Evolutionary conservation across 371 early-diverging fungal genomes (phyloP).

Genomic region (Batkoa obscura): DNA sequence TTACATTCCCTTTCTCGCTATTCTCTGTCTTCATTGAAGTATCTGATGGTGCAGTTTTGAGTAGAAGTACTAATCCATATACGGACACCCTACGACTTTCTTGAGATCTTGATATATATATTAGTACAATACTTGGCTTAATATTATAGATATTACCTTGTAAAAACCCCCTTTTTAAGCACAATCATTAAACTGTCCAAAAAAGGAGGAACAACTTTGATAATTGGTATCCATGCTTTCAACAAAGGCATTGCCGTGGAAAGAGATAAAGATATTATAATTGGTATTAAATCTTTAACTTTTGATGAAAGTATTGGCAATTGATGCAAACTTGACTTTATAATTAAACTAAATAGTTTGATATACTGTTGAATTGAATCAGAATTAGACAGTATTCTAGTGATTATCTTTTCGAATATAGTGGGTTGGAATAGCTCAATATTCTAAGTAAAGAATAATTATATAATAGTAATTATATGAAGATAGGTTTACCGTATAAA

Average conservation of each 20-base stretch:
- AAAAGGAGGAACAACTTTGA: slow-evolving; percentile 1
- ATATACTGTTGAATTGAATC: slow-evolving; percentile 3
- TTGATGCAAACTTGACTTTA: slow-evolving; percentile 1
- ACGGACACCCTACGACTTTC: background rate
- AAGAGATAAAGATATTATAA: background rate
- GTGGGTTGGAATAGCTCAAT: no score
- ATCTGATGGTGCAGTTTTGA: background rate
- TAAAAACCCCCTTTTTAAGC: slow-evolving; percentile 4
- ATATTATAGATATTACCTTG: background rate
- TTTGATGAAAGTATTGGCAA: background rate
- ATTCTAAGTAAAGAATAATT: no score
- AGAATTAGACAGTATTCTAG: background rate
- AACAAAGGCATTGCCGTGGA: background rate
- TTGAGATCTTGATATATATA: background rate
- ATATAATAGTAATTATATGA: background rate
- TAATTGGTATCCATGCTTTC: slow-evolving; percentile 3
- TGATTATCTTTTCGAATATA: background rate
- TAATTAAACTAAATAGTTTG: background rate
- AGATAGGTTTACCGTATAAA: background rate
- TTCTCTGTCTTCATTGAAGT: background rate
- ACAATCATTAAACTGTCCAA: background rate
- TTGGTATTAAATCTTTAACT: background rate
- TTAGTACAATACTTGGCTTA: background rate
- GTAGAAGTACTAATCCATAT: background rate
- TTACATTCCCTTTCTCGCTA: background rate